Evolutionary conservation across 2,329 filamentous ascomycete species (phyloP), one percentile per base, ranked within the genome.

Genomic region (Mycosphaerella sp.): DNA sequence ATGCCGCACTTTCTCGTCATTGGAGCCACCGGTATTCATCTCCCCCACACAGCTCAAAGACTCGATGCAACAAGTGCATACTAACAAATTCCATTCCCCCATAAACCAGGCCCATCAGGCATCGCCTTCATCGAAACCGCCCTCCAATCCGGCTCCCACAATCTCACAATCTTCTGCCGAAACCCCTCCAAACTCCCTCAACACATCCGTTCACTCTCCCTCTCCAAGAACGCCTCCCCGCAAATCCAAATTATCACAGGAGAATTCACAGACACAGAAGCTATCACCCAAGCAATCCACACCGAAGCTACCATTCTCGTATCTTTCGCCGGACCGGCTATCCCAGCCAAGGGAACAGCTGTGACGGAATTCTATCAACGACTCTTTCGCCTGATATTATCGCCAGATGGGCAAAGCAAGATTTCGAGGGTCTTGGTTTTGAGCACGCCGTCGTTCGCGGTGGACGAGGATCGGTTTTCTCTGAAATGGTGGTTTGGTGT

Each of bases 1-100:
- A 30, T 21, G 17, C n/a, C 16, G 6, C 58, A 62, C 35, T 50
- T 60, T 40, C 54, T 60, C 43, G 54, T 62, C 16, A 30, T 60
- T 2, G 59, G 59, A 16, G 58, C 52, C 12, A 62, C 56, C 37
- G 59, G 57, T 49, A 18, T 48, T 6, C 12, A 34, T 10, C 13
- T 28, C 14, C 8, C 18, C 6, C 6, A 7, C n/a, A n/a, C n/a
- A n/a, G n/a, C n/a, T n/a, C n/a, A n/a, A n/a, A n/a, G n/a, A n/a
- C n/a, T n/a, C n/a, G n/a, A n/a, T n/a, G n/a, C 21, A 25, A 25
- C 5, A 25, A 6, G 6, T 21, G 18, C 6, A 21, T 21, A 21
- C 3, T 3, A 21, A 21, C 3, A 21, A 21, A 21, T 21, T 6
- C 18, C 18, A 3, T 21, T 21, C 18, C 6, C 18, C 16, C 28